Conservation (phyloP, 768 basidiomycete species). For the Coprinellus micaceus region DNA sequence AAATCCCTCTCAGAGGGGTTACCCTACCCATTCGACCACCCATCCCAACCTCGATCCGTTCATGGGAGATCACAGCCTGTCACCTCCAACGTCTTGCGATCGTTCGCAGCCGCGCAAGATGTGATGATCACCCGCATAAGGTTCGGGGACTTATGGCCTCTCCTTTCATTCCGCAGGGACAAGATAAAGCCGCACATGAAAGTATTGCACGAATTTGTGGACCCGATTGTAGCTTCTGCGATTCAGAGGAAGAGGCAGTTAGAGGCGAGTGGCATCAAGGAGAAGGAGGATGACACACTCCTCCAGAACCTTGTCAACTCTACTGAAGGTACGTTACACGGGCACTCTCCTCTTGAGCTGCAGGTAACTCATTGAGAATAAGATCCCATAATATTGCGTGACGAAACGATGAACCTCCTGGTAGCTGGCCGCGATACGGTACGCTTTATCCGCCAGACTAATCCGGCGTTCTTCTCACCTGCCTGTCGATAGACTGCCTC, state of each 20-base stretch:
- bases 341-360: background rate
- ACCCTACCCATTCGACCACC: constrained; percentile 36
- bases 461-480: too few relatives aligned
- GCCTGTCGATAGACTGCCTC: constrained; percentile 34
- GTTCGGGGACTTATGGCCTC: too few relatives aligned
- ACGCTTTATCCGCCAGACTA: background rate
- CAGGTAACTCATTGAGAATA: background rate
- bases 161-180: too few relatives aligned
- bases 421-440: constrained; percentile 13
- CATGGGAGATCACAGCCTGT: background rate
- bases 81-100: constrained; percentile 36
- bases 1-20: constrained; percentile 46
- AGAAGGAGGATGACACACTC: too few relatives aligned
- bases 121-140: too few relatives aligned
- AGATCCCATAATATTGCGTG: constrained; percentile 36
- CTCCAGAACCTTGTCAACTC: constrained; percentile 32
- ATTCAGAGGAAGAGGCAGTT: too few relatives aligned
- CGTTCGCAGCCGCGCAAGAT: background rate
- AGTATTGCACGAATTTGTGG: too few relatives aligned
- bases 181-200: too few relatives aligned
- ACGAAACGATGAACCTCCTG: constrained; percentile 22
- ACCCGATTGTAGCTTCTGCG: too few relatives aligned
- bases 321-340: background rate
- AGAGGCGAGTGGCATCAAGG: too few relatives aligned
- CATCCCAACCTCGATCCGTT: constrained; percentile 7